A percentile compares a stretch with the other conserved stretches of the same genome.
These are phyloP conservation scores for Xylaria grammica DNA, from an alignment of 495 filamentous ascomycete species.

Conservation along the genomic window DNA sequence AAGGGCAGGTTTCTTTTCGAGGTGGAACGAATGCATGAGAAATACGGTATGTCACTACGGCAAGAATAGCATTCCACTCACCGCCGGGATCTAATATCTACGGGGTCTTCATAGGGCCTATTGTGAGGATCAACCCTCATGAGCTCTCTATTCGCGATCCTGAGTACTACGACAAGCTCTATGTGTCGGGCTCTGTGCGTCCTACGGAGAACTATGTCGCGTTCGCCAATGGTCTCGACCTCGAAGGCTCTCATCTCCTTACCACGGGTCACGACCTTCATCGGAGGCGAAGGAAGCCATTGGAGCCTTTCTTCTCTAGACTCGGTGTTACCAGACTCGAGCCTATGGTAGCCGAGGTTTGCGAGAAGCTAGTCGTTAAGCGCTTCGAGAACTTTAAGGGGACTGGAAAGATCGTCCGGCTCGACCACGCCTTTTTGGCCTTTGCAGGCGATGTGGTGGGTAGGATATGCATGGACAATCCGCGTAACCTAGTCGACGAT, in stretches of 20 bases:
- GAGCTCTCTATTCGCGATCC: slow-evolving; percentile 57
- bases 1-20: slow-evolving; percentile 42
- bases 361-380: background rate
- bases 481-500: slow-evolving; percentile 16
- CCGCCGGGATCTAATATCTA: background rate
- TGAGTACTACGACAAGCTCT: slow-evolving; percentile 43
- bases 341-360: slow-evolving; percentile 23
- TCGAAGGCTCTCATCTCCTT: slow-evolving; percentile 17
- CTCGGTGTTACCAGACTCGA: slow-evolving; percentile 21
- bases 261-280: slow-evolving; percentile 29
- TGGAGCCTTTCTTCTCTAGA: slow-evolving; percentile 31
- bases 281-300: slow-evolving; percentile 21
- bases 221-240: slow-evolving; percentile 8
- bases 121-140: slow-evolving; percentile 57
- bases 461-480: slow-evolving; percentile 26
- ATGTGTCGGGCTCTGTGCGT: slow-evolving; percentile 21
- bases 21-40: slow-evolving; percentile 45
- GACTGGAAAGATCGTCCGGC: slow-evolving; percentile 25
- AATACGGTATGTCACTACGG: slow-evolving; percentile 30
- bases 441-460: slow-evolving; percentile 31
- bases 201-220: background rate
- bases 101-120: slow-evolving; percentile 42
- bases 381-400: background rate
- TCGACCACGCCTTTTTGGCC: slow-evolving; percentile 35
- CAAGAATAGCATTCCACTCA: background rate